Evolutionary conservation across 1,284 basidiomycete genomes (phyloP), one percentile per base, ranked within the genome.

Genomic region (Cutaneotrichosporon spelunceum): DNA sequence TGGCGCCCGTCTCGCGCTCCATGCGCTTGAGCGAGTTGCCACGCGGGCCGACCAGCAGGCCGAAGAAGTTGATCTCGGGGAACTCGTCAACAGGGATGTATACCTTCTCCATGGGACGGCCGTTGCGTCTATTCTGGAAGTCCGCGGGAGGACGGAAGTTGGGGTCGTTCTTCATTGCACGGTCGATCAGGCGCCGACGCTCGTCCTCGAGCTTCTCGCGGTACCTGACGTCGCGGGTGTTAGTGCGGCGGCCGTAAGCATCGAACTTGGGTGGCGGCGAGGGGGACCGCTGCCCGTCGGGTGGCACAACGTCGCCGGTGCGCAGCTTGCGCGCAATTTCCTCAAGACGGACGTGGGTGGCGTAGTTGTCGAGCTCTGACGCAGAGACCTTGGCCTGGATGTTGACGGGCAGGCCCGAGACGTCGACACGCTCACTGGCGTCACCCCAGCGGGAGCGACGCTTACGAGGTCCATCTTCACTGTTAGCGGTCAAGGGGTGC

Each of bases 71-170:
- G 83, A 99, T 99, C 80, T 99, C 95, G 5, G 96, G 96, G 74
- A 99, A 99, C 81, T 99, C 96, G 78, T 99, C 97, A 73, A 98
- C 93, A 29, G 96, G 96, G 66, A 99, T 94, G 77, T 98, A 99
- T 62, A 99, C 95, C 80, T 99, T 99, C 65, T 99, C 96, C 53
- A 89, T 89, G 16, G 93, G 93, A 55, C 92, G 86, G 63, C 91
- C 89, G 42, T 89, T 91, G 53, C 91, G 88, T 73, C 92, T 89
- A 77, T 94, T 92, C 53, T 76, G 74, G 50, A 80, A 75, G 64
- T 96, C 91, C 75, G 94, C 97, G 11, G 96, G 95, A 54, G 96
- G 93, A 49, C 90, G 89, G 84, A 94, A 99, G 76, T 92, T 93
- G 26, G 96, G 95, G 75, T 99, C 96, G 68, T 92, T 90, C 80